phyloP scores from a whole-genome alignment of 768 basidiomycete genomes.

The Lactifluus rugatus region DNA sequence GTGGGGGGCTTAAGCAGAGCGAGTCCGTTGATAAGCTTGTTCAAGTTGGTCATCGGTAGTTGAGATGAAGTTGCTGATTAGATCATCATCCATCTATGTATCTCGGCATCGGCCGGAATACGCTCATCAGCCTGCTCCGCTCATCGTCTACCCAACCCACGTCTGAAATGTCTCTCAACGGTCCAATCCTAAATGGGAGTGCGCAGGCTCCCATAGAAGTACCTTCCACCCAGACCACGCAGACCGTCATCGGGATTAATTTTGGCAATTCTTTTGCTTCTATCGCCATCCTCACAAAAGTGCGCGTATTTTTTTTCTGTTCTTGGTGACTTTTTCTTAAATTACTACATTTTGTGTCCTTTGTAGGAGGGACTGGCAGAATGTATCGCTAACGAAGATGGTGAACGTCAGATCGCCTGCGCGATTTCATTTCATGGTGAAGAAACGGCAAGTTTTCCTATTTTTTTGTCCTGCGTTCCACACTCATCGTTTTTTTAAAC shows the following conservation, averaged over 20 bases:
- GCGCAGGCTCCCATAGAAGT: slow-evolving; percentile 34
- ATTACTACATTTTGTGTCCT: neutral
- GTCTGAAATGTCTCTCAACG: slow-evolving; percentile 33
- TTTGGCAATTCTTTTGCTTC: slow-evolving; percentile 93
- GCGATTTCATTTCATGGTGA: slow-evolving; percentile 87
- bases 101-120: slow-evolving; percentile 1
- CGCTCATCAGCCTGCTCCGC: neutral
- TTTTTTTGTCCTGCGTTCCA: neutral
- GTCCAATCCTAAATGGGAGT: slow-evolving; percentile 40
- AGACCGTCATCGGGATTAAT: slow-evolving; percentile 85
- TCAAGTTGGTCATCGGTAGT: slow-evolving; percentile 29
- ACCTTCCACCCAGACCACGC: slow-evolving; percentile 32
- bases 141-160: neutral
- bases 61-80: neutral
- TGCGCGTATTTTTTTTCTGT: slow-evolving; percentile 26
- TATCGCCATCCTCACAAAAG: slow-evolving; percentile 93
- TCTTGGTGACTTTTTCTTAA: neutral
- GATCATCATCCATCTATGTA: neutral
- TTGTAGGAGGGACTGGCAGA: slow-evolving; percentile 79
- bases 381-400: slow-evolving; percentile 97
- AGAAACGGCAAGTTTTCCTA: slow-evolving; percentile 59
- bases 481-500: neutral
- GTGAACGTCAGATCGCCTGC: slow-evolving; percentile 95
- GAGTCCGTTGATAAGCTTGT: slow-evolving; percentile 32
- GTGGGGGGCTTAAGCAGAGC: slow-evolving; percentile 44